These are phyloP conservation scores for Coemansia sp. DNA, from an alignment of 192 early-diverging fungal species.

Conservation along the genomic window DNA sequence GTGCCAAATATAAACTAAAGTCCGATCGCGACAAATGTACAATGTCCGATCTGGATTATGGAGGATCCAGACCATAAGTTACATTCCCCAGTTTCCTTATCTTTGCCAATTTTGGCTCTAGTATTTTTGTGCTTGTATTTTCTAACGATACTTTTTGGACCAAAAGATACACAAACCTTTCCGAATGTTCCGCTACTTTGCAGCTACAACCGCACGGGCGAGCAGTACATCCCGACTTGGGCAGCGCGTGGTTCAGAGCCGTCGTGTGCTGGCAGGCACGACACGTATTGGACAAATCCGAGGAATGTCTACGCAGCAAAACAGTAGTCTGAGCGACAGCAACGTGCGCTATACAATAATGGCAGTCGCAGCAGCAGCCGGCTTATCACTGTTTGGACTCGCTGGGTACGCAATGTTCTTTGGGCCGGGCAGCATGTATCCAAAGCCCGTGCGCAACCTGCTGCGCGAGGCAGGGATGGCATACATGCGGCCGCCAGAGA, in stretches of 20 bases:
- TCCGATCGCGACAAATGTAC: too few species aligned
- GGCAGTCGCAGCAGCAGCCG: slow-evolving; percentile 4
- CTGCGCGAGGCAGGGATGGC: slow-evolving; percentile 44
- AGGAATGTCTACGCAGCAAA: slow-evolving; percentile 6
- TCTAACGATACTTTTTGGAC: neutral
- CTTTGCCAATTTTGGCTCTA: neutral
- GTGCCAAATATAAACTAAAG: too few species aligned
- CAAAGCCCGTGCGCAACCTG: slow-evolving; percentile 29
- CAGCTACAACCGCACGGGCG: neutral
- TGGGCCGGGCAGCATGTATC: slow-evolving; percentile 33
- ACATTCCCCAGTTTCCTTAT: neutral
- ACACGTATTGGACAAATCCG: slow-evolving; percentile 4
- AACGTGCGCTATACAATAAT: slow-evolving; percentile 18
- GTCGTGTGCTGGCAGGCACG: neutral
- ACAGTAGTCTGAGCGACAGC: neutral
- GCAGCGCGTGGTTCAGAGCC: neutral
- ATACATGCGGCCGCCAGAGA: slow-evolving; percentile 33
- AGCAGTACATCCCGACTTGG: neutral
- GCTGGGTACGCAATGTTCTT: slow-evolving; percentile 32
- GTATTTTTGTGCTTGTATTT: neutral
- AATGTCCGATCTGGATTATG: too few species aligned
- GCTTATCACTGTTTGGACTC: slow-evolving; percentile 14
- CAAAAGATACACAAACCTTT: neutral
- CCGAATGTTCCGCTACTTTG: neutral
- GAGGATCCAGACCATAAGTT: too few species aligned